A percentile compares a stretch with the other conserved stretches of the same genome.
phyloP scores from a whole-genome alignment of 2,329 filamentous ascomycete genomes.

The Aspergillus neoniger region DNA sequence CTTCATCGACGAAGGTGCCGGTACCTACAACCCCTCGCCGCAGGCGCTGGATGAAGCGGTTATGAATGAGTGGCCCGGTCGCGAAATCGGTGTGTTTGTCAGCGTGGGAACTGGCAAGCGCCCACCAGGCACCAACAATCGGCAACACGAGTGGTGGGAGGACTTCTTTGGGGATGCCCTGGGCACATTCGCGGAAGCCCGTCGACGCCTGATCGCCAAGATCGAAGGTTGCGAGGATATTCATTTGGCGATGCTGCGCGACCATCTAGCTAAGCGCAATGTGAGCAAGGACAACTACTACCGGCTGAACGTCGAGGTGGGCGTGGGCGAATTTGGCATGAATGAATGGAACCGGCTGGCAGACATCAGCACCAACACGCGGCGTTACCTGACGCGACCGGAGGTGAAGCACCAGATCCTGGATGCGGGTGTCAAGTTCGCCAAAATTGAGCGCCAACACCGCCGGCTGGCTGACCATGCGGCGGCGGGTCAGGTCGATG shows the following conservation, averaged over 20 bases:
- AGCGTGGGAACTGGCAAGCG: constrained; percentile 93
- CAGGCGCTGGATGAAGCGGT: constrained; percentile 85
- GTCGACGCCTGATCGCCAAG: constrained; percentile 79
- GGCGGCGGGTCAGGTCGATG: constrained; percentile 35
- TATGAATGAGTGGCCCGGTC: constrained; percentile 90
- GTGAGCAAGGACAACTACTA: constrained; percentile 91
- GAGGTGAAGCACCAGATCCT: constrained; percentile 77
- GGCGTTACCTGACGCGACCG: constrained; percentile 73
- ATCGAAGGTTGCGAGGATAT: constrained; percentile 94
- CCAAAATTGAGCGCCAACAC: constrained; percentile 78
- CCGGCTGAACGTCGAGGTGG: constrained; percentile 93
- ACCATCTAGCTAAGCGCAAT: constrained; percentile 73
- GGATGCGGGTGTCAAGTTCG: constrained; percentile 75
- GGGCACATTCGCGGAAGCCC: constrained; percentile 88
- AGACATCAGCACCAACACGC: constrained; percentile 90
- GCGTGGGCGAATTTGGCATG: constrained; percentile 96
- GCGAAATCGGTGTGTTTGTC: constrained; percentile 88
- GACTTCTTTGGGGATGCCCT: constrained; percentile 71
- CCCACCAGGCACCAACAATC: constrained; percentile 68
- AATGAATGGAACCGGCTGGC: constrained; percentile 95
- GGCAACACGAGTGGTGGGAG: constrained; percentile 83
- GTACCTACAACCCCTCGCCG: constrained; percentile 88
- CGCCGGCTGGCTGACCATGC: constrained; percentile 60
- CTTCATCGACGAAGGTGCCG: constrained; percentile 89
- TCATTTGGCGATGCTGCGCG: constrained; percentile 80